Percentiles rank a stretch among this genome's conserved stretches.
phyloP scores from a whole-genome alignment of 176 grass and related monocot species.

The Canna indica region DNA sequence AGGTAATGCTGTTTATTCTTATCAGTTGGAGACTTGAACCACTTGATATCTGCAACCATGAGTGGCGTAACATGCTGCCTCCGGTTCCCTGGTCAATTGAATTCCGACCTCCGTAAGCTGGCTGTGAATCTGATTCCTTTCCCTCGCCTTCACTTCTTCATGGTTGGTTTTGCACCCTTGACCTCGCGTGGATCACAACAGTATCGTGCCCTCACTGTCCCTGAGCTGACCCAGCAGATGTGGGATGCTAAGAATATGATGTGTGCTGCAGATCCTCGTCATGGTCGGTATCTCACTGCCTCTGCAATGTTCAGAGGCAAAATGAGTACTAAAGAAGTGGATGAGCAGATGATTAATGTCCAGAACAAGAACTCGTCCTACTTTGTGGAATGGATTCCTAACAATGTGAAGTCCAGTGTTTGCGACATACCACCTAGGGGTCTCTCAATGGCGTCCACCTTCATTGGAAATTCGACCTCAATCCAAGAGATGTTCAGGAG shows the following conservation, averaged over 20 bases:
- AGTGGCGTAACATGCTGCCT: conserved; percentile 5
- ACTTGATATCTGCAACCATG: conserved; percentile 9
- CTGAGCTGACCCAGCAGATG: conserved; percentile 84
- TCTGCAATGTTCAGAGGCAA: conserved; percentile 90
- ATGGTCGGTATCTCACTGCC: conserved; percentile 76
- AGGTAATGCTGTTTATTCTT: too few species aligned
- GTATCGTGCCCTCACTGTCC: conserved; percentile 72
- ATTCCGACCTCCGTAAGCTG: conserved; percentile 52
- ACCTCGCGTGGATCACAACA: conserved; percentile 69
- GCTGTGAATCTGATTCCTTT: conserved; percentile 6
- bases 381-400: conserved; percentile 83
- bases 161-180: conserved; percentile 12
- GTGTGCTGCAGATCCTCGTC: conserved; percentile 78
- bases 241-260: conserved; percentile 95
- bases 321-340: conserved; percentile 83
- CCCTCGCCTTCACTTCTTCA: conserved; percentile 12
- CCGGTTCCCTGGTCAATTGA: conserved; percentile 49
- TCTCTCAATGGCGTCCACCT: conserved; percentile 77
- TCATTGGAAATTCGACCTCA: conserved; percentile 70
- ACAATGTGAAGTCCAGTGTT: conserved; percentile 83
- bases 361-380: conserved; percentile 88
- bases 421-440: conserved; percentile 68
- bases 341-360: conserved; percentile 89
- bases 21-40: conserved; percentile 7
- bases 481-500: conserved; percentile 94